A percentile compares a stretch with the other conserved stretches of the same genome.
Conservation (phyloP, 1,284 basidiomycete species). For the Puccinia horiana region DNA sequence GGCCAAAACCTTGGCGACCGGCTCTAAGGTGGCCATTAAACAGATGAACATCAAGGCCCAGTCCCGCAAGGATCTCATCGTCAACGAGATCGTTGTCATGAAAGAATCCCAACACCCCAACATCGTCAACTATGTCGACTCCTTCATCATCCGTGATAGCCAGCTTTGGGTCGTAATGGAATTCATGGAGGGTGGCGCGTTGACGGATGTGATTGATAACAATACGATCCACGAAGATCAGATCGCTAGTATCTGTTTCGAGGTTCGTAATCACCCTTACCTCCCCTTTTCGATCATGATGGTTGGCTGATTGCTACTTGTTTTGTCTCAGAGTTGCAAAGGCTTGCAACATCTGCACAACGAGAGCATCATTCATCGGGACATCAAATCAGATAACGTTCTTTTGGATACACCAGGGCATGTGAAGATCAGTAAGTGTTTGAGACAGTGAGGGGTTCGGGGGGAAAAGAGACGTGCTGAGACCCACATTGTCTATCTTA, state of each 20-base stretch:
- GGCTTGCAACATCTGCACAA: conserved; percentile 89
- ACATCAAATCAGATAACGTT: conserved; percentile 98
- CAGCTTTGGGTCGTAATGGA: conserved; percentile 99
- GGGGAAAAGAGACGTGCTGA: conserved; percentile 12
- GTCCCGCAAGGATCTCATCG: conserved; percentile 94
- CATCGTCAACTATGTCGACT: conserved; percentile 95
- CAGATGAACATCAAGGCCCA: conserved; percentile 97
- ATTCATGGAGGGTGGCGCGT: conserved; percentile 97
- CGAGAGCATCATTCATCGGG: conserved; percentile 94
- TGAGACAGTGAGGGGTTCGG: no score
- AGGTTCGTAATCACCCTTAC: conserved; percentile 66
- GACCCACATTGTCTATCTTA: no score
- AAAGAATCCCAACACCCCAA: conserved; percentile 98
- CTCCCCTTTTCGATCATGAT: not conserved
- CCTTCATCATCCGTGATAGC: conserved; percentile 82
- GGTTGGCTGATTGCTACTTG: no score
- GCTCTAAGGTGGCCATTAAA: conserved; percentile 95
- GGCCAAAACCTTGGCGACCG: conserved; percentile 82
- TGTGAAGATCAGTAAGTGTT: conserved; percentile 92
- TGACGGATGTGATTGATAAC: conserved; percentile 97
- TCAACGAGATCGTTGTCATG: conserved; percentile 99
- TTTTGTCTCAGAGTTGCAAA: conserved; percentile 75
- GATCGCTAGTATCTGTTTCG: conserved; percentile 87
- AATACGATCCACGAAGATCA: conserved; percentile 95
- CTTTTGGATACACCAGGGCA: conserved; percentile 86